A percentile compares a stretch with the other conserved stretches of the same genome.
Evolutionary conservation across 192 early-diverging fungal genomes (phyloP).

Genomic region (Coemansia sp.): DNA sequence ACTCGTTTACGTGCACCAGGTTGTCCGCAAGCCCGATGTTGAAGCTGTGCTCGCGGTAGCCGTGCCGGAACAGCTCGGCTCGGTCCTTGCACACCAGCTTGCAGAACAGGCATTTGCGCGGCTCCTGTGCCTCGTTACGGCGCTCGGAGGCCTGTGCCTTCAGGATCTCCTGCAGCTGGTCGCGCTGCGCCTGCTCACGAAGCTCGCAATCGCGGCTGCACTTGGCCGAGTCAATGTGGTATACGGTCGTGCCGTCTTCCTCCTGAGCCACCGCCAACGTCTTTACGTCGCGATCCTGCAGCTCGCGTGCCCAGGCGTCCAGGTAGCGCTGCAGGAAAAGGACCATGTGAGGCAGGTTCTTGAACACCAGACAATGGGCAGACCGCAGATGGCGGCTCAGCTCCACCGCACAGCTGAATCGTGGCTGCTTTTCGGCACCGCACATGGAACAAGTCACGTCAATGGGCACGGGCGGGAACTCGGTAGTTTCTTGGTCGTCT

Average conservation of each 20-base stretch:
- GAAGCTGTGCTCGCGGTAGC: conserved; percentile 88
- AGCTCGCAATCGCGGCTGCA: conserved; percentile 62
- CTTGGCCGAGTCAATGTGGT: conserved; percentile 57
- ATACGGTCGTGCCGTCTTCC: conserved; percentile 5
- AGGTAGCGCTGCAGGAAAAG: conserved; percentile 75
- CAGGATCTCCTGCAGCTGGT: conserved; percentile 71
- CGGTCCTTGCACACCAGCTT: conserved; percentile 73
- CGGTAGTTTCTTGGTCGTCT: conserved; percentile 39
- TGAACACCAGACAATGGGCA: conserved; percentile 63
- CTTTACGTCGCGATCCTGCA: conserved; percentile 10
- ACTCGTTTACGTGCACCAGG: conserved; percentile 80
- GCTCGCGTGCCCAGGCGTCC: conserved; percentile 63
- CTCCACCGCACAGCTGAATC: conserved; percentile 61
- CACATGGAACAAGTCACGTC: conserved; percentile 69
- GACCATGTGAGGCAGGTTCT: conserved; percentile 74
- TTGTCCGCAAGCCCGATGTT: conserved; percentile 92
- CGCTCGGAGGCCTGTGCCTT: conserved; percentile 71
- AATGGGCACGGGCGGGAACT: conserved; percentile 52
- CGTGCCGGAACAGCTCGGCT: conserved; percentile 76
- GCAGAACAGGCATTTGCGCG: conserved; percentile 92
- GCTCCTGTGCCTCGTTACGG: conserved; percentile 59
- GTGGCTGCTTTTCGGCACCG: conserved; percentile 39
- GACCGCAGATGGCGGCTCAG: conserved; percentile 65
- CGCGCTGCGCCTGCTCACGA: conserved; percentile 68
- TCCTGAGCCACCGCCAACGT: background rate